Percentiles rank a stretch among this genome's conserved stretches.
Evolutionary conservation across 2,329 filamentous ascomycete genomes (phyloP).

Genomic region (Cadophora sp.): DNA sequence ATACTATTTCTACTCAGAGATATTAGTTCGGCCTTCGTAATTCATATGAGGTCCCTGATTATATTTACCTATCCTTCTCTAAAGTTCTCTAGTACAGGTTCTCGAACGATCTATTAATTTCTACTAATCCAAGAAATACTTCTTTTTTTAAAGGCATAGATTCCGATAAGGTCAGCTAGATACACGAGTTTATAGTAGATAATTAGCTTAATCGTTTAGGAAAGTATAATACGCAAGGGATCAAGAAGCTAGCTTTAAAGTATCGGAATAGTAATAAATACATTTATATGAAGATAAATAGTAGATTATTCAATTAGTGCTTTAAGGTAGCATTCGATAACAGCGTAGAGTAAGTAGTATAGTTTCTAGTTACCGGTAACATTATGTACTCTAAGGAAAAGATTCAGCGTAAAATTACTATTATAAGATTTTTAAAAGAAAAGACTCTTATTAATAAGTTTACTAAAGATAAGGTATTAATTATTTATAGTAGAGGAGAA

Average conservation of each 20-base stretch:
- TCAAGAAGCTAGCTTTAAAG: neutral
- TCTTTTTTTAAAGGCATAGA: neutral
- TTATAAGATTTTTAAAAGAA: neutral
- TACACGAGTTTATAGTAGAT: neutral
- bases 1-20: too few species aligned
- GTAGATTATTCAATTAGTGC: neutral
- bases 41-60: neutral
- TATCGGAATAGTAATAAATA: neutral
- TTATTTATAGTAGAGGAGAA: too few species aligned
- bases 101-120: neutral
- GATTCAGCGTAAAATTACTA: neutral
- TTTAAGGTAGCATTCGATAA: neutral
- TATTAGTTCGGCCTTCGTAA: neutral
- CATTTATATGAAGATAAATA: neutral
- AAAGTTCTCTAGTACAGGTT: neutral
- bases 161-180: neutral
- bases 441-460: neutral
- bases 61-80: neutral
- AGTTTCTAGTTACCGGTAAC: neutral
- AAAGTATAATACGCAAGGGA: slow-evolving; percentile 1
- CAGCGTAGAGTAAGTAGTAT: neutral
- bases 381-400: neutral
- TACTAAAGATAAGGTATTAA: too few species aligned
- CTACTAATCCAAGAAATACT: neutral
- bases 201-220: neutral